A percentile compares a stretch with the other conserved stretches of the same genome.
phyloP scores from a whole-genome alignment of 2,329 filamentous ascomycete genomes.

The Talaromyces islandicus region DNA sequence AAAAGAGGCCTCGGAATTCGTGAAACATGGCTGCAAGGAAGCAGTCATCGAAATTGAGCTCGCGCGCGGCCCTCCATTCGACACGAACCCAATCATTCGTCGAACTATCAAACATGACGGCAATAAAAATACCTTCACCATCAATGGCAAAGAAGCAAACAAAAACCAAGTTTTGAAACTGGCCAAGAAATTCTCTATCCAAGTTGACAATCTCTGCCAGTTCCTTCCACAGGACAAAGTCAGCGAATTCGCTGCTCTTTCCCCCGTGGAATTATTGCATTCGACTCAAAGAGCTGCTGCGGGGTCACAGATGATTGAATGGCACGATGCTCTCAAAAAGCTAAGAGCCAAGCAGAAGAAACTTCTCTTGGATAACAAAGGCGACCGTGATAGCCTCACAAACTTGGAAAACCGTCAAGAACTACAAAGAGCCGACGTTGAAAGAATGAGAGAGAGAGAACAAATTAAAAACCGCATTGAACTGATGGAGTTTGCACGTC shows the following conservation, averaged over 20 bases:
- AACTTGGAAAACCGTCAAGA: constrained; percentile 68
- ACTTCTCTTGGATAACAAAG: constrained; percentile 52
- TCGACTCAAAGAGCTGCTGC: constrained; percentile 88
- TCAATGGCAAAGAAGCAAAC: constrained; percentile 60
- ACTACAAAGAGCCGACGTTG: constrained; percentile 72
- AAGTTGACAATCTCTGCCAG: constrained; percentile 96
- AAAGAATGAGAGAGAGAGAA: constrained; percentile 70
- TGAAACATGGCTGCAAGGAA: constrained; percentile 76
- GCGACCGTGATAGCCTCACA: constrained; percentile 57
- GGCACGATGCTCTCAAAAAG: constrained; percentile 68
- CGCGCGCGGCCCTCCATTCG: constrained; percentile 51
- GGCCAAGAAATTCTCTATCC: constrained; percentile 70
- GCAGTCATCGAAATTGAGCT: constrained; percentile 90
- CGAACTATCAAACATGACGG: constrained; percentile 75
- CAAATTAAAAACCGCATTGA: constrained; percentile 59
- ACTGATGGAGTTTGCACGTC: constrained; percentile 59
- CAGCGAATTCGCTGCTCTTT: constrained; percentile 82
- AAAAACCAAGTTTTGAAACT: constrained; percentile 63
- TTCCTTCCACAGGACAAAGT: constrained; percentile 96
- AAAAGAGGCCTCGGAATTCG: constrained; percentile 78
- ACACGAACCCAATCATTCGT: constrained; percentile 65
- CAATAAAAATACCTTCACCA: constrained; percentile 70
- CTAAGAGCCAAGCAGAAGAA: constrained; percentile 65
- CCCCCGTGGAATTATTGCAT: constrained; percentile 71
- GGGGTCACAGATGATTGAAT: constrained; percentile 68